Conservation (phyloP, 1,139 yeast genomes). For the Entelexis paramagnoliae region DNA sequence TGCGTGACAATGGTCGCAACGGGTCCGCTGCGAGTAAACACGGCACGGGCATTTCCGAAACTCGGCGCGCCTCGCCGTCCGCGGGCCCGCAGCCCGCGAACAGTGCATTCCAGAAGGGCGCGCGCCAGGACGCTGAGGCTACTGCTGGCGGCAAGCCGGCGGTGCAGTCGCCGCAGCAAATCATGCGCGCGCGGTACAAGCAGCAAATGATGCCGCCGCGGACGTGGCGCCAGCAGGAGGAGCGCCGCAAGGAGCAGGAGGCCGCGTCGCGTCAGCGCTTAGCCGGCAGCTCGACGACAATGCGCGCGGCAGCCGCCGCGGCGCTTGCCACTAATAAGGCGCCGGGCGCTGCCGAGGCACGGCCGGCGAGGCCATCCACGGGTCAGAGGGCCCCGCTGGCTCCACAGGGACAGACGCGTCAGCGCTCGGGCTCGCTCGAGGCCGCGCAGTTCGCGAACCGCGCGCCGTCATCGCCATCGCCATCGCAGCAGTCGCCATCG, state of each 20-base stretch:
- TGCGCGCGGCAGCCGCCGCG: slow-evolving; percentile 11
- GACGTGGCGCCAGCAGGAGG: slow-evolving; percentile 15
- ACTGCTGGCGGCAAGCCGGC: background rate
- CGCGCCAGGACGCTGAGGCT: background rate
- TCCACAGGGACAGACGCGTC: no score
- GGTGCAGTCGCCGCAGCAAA: slow-evolving; percentile 16
- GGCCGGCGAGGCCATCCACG: no score
- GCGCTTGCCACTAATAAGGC: background rate
- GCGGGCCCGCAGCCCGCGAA: background rate
- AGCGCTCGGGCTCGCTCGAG: background rate
- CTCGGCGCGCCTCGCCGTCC: background rate
- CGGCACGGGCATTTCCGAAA: background rate
- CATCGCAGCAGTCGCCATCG: background rate
- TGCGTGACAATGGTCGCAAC: background rate
- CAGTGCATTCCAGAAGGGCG: background rate
- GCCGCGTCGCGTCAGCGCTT: slow-evolving; percentile 1
- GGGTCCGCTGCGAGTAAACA: background rate
- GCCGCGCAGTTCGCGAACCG: background rate
- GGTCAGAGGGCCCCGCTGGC: no score
- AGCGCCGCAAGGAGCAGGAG: slow-evolving; percentile 8
- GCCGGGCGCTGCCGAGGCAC: background rate
- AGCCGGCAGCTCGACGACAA: background rate
- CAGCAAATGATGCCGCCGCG: slow-evolving; percentile 17
- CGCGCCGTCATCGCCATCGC: background rate
- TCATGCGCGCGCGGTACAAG: slow-evolving; percentile 19